Evolutionary conservation across 2,329 filamentous ascomycete genomes (phyloP), one percentile per base, ranked within the genome.

Genomic region (Cercospora zeina): DNA sequence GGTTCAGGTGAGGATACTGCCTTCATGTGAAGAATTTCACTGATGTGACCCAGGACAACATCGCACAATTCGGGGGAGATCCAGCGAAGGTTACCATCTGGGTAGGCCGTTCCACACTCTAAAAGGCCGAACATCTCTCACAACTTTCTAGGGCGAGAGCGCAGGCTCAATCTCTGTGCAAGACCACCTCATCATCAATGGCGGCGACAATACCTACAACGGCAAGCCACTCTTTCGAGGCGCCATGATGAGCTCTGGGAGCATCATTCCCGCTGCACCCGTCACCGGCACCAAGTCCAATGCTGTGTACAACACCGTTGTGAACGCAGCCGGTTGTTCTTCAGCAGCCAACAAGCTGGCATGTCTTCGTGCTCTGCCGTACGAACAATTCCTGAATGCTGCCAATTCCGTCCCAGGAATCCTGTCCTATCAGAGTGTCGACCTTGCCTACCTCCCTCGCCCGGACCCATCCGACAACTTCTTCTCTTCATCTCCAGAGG

Each of bases 241-340:
- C 1, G 89, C 80, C 27, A 93, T 93, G 68, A 93, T 95, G 89
- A 84, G 89, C 77, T 89, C 86, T 1, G 89, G 89, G 2, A 85
- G 81, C 61, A 73, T 88, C 2, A 76, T 85, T 0, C 87, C 87
- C 0, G 81, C 87, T 0, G 83, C 86, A 27, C 42, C 54, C 4
- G 65, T 66, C 21, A 66, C 61, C 3, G 47, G 57, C 31, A 33
- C 53, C 14, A 65, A 62, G 45, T 59, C 62, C 16, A 63, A 67
- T 39, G 71, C 45, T 14, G 55, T 67, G 24, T 65, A 62, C 63
- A 63, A 67, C 54, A 56, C 49, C 10, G 65, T 67, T 34, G 60
- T 63, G 7, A 30, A 24, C 39, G 51, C 53, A 36, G 58, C 54
- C 10, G 58, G 56, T 3, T 65, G 65, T 54, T 80, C 78, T 0